These are phyloP conservation scores for Panicum hallii DNA, from an alignment of 202 grass and related monocot genomes.

Conservation along the genomic window DNA sequence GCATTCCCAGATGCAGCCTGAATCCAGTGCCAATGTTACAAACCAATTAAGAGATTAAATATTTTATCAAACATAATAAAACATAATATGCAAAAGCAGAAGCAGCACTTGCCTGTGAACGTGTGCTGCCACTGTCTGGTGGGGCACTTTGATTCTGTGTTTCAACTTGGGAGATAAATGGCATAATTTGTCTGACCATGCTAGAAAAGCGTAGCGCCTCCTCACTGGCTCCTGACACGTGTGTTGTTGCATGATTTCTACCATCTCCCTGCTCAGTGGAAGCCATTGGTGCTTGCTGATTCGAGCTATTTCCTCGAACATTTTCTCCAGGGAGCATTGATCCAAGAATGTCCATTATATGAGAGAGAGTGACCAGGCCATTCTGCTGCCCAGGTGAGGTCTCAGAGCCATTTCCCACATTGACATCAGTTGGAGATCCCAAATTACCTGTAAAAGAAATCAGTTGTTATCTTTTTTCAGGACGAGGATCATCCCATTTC, in stretches of 20 bases:
- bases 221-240: slow-evolving; percentile 55
- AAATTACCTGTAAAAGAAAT: slow-evolving; percentile 45
- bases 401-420: slow-evolving; percentile 44
- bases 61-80: slow-evolving; percentile 28
- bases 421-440: slow-evolving; percentile 30
- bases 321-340: slow-evolving; percentile 59
- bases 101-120: slow-evolving; percentile 60
- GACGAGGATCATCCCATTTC: too few species aligned
- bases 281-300: slow-evolving; percentile 48
- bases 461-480: neutral
- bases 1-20: slow-evolving; percentile 47
- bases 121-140: slow-evolving; percentile 41
- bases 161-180: slow-evolving; percentile 71
- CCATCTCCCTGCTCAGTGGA: slow-evolving; percentile 50
- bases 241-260: slow-evolving; percentile 45
- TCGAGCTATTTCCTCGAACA: slow-evolving; percentile 43
- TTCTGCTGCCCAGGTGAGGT: slow-evolving; percentile 51
- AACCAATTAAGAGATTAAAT: slow-evolving; percentile 25
- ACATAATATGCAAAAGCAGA: slow-evolving; percentile 33
- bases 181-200: slow-evolving; percentile 84
- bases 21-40: slow-evolving; percentile 46
- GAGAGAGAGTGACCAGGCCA: slow-evolving; percentile 51
- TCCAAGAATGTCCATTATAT: slow-evolving; percentile 59
- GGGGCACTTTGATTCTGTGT: slow-evolving; percentile 47
- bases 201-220: slow-evolving; percentile 82